A percentile compares a stretch with the other conserved stretches of the same genome.
phyloP scores from a whole-genome alignment of 148 eudicot genomes.

The Salicornia ramosissima region DNA sequence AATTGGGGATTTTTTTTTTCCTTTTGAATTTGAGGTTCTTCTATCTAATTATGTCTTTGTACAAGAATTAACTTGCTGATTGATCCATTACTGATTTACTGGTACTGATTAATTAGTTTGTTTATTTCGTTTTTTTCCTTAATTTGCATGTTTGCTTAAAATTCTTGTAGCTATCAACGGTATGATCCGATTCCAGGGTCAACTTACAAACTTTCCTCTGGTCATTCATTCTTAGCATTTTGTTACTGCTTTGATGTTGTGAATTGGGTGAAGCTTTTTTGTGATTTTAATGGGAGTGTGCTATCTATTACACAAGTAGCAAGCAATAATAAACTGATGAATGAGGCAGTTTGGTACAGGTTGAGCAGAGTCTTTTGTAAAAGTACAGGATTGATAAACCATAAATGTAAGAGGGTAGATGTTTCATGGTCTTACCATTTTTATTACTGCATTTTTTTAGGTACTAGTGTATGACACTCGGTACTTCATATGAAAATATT shows the following conservation, averaged over 20 bases:
- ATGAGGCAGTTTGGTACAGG: no score
- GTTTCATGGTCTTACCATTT: no score
- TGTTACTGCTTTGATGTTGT: no score
- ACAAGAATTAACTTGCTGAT: conserved; percentile 4
- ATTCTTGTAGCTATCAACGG: background rate
- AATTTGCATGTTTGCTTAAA: background rate
- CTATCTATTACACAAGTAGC: no score
- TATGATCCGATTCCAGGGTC: background rate
- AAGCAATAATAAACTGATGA: no score
- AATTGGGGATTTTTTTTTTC: background rate
- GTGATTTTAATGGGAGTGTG: background rate
- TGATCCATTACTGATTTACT: conserved; percentile 4
- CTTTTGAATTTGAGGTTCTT: background rate
- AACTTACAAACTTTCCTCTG: background rate
- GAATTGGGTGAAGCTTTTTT: background rate
- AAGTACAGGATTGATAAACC: no score
- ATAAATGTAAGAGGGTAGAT: no score
- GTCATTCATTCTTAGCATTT: no score
- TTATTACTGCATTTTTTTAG: no score
- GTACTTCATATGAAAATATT: no score
- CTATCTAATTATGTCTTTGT: background rate
- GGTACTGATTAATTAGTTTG: background rate
- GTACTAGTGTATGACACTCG: no score
- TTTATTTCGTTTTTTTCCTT: background rate
- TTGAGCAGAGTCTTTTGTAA: no score